phyloP scores from a whole-genome alignment of 495 filamentous ascomycete species.

The Oidiodendron maius region DNA sequence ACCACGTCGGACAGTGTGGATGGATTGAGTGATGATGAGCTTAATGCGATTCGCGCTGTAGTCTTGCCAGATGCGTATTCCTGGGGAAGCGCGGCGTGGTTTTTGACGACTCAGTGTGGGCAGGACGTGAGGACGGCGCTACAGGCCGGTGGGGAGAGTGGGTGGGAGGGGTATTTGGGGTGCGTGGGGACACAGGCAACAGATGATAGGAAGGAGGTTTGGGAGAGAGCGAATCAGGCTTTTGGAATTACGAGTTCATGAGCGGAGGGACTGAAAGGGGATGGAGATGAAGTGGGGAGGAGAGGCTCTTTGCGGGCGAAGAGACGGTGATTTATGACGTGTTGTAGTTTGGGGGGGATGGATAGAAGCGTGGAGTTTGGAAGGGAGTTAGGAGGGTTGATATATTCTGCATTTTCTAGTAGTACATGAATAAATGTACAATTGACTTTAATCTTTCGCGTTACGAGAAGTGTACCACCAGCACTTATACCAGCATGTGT shows the following conservation, averaged over 20 bases:
- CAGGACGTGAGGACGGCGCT: constrained; percentile 39
- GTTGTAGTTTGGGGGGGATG: background rate
- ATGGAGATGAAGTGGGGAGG: no score
- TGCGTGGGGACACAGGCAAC: constrained; percentile 55
- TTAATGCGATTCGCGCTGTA: constrained; percentile 48
- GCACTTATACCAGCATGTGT: no score
- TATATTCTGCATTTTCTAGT: no score
- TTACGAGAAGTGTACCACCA: no score
- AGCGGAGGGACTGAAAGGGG: background rate
- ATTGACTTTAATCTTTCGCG: no score
- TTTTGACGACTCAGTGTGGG: constrained; percentile 58
- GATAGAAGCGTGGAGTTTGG: no score
- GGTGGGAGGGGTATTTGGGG: constrained; percentile 56
- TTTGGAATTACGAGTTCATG: constrained; percentile 30
- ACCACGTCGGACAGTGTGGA: constrained; percentile 17
- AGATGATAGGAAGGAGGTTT: constrained; percentile 47
- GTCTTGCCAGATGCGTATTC: constrained; percentile 55
- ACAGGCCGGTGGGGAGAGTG: constrained; percentile 48
- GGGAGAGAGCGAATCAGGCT: constrained; percentile 41
- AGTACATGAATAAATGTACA: no score
- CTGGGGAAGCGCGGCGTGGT: constrained; percentile 75
- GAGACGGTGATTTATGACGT: background rate
- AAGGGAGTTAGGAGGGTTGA: no score
- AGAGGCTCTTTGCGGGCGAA: constrained; percentile 19
- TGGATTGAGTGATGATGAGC: constrained; percentile 22